Evolutionary conservation across 768 basidiomycete species (phyloP), one percentile per base, ranked within the genome.

Genomic region (Clavulina sp.): DNA sequence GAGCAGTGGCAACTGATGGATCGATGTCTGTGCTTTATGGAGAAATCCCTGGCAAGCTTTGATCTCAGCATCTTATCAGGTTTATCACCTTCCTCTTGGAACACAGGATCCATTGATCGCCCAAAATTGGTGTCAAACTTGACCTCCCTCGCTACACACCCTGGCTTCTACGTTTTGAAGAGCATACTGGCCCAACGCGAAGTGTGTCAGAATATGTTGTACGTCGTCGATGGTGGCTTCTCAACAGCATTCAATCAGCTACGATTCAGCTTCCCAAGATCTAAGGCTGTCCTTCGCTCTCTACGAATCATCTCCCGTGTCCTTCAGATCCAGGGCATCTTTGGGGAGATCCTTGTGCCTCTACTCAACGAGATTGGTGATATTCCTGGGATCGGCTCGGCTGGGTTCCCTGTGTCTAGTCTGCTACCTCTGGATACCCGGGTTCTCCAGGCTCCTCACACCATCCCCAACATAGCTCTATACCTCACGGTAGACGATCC

Each of bases 1-100:
- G 88, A 96, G 60, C 68, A 81, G 54, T 96, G 88, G 89, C 72
- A 77, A 58, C 80, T 84, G 62, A 84, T 89, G 50, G 88, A 92
- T 56, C 70, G 81, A 0, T 85, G 83, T 50, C 68, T 96, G 41
- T 78, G 76, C 53, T 93, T 85, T 61, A 72, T 93, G 52, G 93
- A 96, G 60, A 77, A 83, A 33, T 77, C 79, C 24, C 66, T 96
- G 32, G 83, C 81, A 0, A 78, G 79, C 58, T 91, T 84, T 64
- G 80, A 88, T 59, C 68, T 93, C 46, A 81, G 85, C 58, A 26
- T 46, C 26, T 24, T 46, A 73, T 74, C 2, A 67, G 95, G 18
- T 69, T 26, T 4, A 57, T 36, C 5, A 41, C 49, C 18, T 46
- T 47, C 38, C 16, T 54, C 13, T 38, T 31, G 30, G 43, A 41